Conservation (phyloP, 2,329 filamentous ascomycete genomes). For the Fusarium sp. region DNA sequence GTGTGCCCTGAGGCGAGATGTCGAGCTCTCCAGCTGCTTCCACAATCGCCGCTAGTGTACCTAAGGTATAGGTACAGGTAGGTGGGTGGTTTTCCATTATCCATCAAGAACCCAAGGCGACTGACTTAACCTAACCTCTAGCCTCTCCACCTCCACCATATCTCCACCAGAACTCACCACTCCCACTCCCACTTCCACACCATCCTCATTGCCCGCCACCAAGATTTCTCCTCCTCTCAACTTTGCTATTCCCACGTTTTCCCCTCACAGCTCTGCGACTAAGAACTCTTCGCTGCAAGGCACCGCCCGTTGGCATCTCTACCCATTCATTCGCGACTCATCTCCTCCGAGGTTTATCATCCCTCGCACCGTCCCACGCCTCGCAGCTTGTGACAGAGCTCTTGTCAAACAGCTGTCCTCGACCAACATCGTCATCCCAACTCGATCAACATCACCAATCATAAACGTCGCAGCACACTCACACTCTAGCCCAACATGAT, state of each 20-base stretch:
- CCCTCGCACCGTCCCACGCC: constrained; percentile 32
- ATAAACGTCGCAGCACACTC: constrained; percentile 18
- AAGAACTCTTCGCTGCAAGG: constrained; percentile 29
- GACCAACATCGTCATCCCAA: constrained; percentile 34
- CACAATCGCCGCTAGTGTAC: constrained; percentile 45
- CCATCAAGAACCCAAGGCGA: constrained; percentile 3
- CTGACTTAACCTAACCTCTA: constrained; percentile 17
- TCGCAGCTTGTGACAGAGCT: constrained; percentile 48
- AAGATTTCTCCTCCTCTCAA: constrained; percentile 45
- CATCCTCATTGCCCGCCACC: constrained; percentile 44
- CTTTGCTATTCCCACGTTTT: constrained; percentile 26
- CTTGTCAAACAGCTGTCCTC: constrained; percentile 48
- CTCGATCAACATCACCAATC: constrained; percentile 18
- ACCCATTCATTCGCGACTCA: constrained; percentile 9
- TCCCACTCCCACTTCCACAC: constrained; percentile 43
- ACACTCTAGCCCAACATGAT: constrained; percentile 64
- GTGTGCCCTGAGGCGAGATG: constrained; percentile 18
- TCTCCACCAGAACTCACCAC: constrained; percentile 46
- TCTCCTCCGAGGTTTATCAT: constrained; percentile 31
- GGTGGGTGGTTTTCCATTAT: too few species aligned
- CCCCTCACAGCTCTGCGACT: constrained; percentile 24
- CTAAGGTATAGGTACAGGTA: too few species aligned
- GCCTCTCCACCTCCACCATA: constrained; percentile 43
- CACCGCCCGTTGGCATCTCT: constrained; percentile 24
- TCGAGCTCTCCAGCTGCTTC: constrained; percentile 36